Conservation (phyloP, 805 yeast species). For the Debaryomyces prosopidis region DNA sequence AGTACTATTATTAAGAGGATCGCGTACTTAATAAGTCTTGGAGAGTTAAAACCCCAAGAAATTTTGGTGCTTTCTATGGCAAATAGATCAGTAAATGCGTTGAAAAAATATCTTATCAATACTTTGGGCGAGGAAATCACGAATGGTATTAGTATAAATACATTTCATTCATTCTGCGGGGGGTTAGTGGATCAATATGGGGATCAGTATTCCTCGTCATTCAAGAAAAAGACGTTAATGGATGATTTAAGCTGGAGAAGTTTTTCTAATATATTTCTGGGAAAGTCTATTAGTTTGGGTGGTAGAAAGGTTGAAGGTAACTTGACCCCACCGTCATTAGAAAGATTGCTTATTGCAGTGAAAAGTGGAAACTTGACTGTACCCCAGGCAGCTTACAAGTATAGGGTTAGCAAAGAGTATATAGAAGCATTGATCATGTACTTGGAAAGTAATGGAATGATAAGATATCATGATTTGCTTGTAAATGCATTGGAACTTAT, state of each 20-base stretch:
- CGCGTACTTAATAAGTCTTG: slow-evolving; percentile 42
- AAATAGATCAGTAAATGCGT: slow-evolving; percentile 61
- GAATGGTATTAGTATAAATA: slow-evolving; percentile 43
- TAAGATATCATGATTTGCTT: slow-evolving; percentile 37
- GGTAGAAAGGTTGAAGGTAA: slow-evolving; percentile 23
- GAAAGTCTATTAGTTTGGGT: slow-evolving; percentile 29
- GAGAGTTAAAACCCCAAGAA: slow-evolving; percentile 47
- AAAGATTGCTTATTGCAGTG: slow-evolving; percentile 21
- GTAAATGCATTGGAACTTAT: slow-evolving; percentile 30
- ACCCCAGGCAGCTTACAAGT: slow-evolving; percentile 22
- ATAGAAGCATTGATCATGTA: slow-evolving; percentile 26
- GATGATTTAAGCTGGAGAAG: slow-evolving; percentile 57
- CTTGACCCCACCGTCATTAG: slow-evolving; percentile 24
- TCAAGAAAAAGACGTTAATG: slow-evolving; percentile 31
- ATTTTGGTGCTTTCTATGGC: slow-evolving; percentile 68
- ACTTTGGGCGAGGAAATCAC: slow-evolving; percentile 35
- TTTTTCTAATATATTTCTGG: slow-evolving; percentile 33
- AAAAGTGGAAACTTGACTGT: slow-evolving; percentile 20
- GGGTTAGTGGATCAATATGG: slow-evolving; percentile 43
- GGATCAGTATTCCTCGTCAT: slow-evolving; percentile 10
- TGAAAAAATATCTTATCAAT: slow-evolving; percentile 29
- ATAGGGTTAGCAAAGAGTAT: slow-evolving; percentile 26
- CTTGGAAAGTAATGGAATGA: slow-evolving; percentile 32
- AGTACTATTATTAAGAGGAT: slow-evolving; percentile 56
- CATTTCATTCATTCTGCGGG: slow-evolving; percentile 67